Evolutionary conservation across 192 early-diverging fungal genomes (phyloP).

Genomic region (Linnemannia schmuckeri): DNA sequence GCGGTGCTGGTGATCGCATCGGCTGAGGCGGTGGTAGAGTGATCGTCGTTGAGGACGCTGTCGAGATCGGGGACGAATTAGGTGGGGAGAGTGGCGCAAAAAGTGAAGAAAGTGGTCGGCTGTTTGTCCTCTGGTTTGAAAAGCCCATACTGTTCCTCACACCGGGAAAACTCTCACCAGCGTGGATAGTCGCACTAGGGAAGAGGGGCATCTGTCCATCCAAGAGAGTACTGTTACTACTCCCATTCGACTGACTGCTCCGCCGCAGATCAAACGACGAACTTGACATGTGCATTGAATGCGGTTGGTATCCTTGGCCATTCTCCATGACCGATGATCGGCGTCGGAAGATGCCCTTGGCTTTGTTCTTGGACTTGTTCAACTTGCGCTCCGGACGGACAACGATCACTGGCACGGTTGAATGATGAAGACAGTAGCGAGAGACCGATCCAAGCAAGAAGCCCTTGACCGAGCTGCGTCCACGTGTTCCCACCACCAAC

Average conservation of each 20-base stretch:
- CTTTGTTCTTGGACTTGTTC: slow-evolving; percentile 51
- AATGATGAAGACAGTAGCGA: slow-evolving; percentile 77
- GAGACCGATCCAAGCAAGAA: slow-evolving; percentile 79
- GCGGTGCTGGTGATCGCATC: slow-evolving; percentile 6
- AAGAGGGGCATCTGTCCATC: slow-evolving; percentile 5
- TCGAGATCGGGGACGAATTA: neutral
- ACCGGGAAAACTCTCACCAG: slow-evolving; percentile 31
- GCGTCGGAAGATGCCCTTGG: slow-evolving; percentile 50
- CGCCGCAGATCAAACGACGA: slow-evolving; percentile 31
- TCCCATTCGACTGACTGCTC: slow-evolving; percentile 1
- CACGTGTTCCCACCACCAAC: slow-evolving; percentile 80
- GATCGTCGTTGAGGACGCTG: neutral
- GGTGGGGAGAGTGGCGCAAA: slow-evolving; percentile 13
- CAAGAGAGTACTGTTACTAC: neutral
- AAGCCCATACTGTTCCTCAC: neutral
- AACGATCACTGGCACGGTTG: slow-evolving; percentile 75
- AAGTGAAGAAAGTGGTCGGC: slow-evolving; percentile 23
- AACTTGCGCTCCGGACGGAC: slow-evolving; percentile 67
- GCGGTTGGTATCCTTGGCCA: slow-evolving; percentile 24
- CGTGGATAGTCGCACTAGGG: slow-evolving; percentile 34
- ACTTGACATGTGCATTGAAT: slow-evolving; percentile 23
- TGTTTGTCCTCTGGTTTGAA: slow-evolving; percentile 1
- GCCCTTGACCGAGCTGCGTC: slow-evolving; percentile 74
- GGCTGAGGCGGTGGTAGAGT: slow-evolving; percentile 6
- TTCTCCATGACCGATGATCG: slow-evolving; percentile 23